Percentiles rank a stretch among this genome's conserved stretches.
Evolutionary conservation across 2,329 filamentous ascomycete species (phyloP).

Genomic region (Dichotomopilus funicola): DNA sequence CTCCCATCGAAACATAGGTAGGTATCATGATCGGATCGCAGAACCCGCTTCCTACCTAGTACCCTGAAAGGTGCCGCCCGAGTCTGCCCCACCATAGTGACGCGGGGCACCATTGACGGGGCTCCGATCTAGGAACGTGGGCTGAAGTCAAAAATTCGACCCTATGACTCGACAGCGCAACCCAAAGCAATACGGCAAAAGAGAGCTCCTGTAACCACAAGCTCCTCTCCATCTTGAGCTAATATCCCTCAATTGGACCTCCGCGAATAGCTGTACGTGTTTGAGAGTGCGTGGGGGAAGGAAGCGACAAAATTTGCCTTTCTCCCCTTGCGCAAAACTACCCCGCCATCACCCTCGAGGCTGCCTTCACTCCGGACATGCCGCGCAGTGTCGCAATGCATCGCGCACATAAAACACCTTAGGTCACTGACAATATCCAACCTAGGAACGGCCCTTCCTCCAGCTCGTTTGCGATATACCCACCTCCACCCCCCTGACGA

Average conservation of each 20-base stretch:
- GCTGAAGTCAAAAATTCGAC: constrained; percentile 16
- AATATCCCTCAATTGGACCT: not conserved
- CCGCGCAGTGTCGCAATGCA: not conserved
- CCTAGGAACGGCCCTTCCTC: constrained; percentile 9
- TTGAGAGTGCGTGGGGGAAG: not conserved
- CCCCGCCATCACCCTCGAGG: constrained; percentile 7
- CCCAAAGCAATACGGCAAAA: not conserved
- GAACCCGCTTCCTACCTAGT: no score
- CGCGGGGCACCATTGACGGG: constrained; percentile 24
- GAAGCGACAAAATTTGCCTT: not conserved
- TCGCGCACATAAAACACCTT: not conserved
- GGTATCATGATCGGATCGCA: no score
- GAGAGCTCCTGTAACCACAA: not conserved
- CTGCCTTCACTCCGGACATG: not conserved
- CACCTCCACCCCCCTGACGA: constrained; percentile 14
- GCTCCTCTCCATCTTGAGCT: not conserved
- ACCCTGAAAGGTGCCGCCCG: not conserved
- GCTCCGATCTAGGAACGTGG: constrained; percentile 38
- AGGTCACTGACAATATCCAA: constrained; percentile 5
- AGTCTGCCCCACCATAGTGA: constrained; percentile 18
- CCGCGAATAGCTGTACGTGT: not conserved
- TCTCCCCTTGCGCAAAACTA: not conserved
- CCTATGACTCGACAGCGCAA: constrained; percentile 11
- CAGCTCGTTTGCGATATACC: constrained; percentile 16
- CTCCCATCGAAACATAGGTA: no score